These are phyloP conservation scores for Gonapodya prolifera DNA, from an alignment of 192 early-diverging fungal genomes.

Conservation along the genomic window DNA sequence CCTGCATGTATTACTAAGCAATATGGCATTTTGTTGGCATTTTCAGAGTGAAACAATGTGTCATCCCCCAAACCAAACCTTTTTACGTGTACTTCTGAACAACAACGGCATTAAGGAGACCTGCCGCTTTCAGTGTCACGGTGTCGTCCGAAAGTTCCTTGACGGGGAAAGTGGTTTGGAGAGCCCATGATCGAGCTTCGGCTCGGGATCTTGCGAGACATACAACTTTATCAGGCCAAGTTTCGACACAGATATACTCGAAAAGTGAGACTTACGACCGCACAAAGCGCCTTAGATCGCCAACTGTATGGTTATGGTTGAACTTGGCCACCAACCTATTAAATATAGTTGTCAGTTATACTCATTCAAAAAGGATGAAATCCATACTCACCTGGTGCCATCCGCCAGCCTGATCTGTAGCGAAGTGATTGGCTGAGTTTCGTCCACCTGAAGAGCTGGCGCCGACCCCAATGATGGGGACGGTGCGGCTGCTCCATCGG, in stretches of 20 bases:
- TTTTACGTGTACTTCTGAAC: slow-evolving; percentile 45
- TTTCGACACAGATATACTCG: background rate
- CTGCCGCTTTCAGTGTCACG: slow-evolving; percentile 64
- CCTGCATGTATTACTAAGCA: no score
- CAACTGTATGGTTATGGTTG: slow-evolving; percentile 84
- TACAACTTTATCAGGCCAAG: background rate
- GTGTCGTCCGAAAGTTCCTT: slow-evolving; percentile 59
- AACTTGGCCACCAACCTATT: slow-evolving; percentile 67
- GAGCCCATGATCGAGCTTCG: slow-evolving; percentile 45
- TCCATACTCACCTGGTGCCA: slow-evolving; percentile 46
- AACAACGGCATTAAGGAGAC: slow-evolving; percentile 76
- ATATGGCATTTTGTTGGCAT: no score
- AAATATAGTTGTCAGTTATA: background rate
- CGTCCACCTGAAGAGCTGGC: slow-evolving; percentile 48
- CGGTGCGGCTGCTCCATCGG: slow-evolving; percentile 15
- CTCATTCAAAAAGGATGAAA: background rate
- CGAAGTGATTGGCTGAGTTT: slow-evolving; percentile 60
- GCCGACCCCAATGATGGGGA: slow-evolving; percentile 2
- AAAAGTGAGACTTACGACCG: slow-evolving; percentile 31
- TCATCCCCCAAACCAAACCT: background rate
- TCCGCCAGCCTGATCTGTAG: slow-evolving; percentile 89
- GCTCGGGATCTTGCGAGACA: slow-evolving; percentile 32
- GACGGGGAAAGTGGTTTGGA: slow-evolving; percentile 79
- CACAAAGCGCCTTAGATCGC: slow-evolving; percentile 68
- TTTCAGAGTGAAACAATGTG: no score